Evolutionary conservation across 164 flowering plant species (phyloP), one percentile per base, ranked within the genome.

Genomic region (Vitis rotundifolia): DNA sequence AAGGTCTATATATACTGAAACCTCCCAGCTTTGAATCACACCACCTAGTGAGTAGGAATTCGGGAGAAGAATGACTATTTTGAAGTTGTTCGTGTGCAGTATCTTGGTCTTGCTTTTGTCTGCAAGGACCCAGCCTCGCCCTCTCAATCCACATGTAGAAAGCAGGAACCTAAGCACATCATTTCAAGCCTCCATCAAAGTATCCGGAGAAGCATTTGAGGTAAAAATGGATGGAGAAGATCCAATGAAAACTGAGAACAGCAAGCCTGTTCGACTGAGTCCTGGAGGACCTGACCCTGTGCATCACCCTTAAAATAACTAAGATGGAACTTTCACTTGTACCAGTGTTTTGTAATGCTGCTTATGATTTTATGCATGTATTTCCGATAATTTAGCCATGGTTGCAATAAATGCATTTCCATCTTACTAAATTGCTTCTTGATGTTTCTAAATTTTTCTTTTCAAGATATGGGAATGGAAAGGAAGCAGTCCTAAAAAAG

Each of bases 221-320:
- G 60, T 9, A 13, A n/a, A 53, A 53, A 53, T 53, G 56, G 7
- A 13, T 13, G 3, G n/a, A 14, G 14, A 0, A 53, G 0, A 14
- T 53, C n/a, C 56, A 5, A 53, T 13, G n/a, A 13, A 53, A 28
- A 61, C 13, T 2, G 13, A 11, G 55, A 0, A 49, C 28, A 6
- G 10, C 15, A 8, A 55, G n/a, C 64, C 74, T 13, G 11, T 7
- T 0, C 59, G 69, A 58, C 1, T 49, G 11, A 72, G 75, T 49
- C 76, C 76, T 10, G 76, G 76, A 53, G 76, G 76, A 10, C 76
- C 71, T 55, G 71, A 73, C 59, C 68, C 72, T 14, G 64, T 58
- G 1, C 76, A 73, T 29, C 76, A 73, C 31, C 55, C 49, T 19
- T 15, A 26, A 63, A 11, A 11, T 22, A 4, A 57, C 1, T 6